phyloP scores from a whole-genome alignment of 2,329 filamentous ascomycete species.

The Cercospora canescens region DNA sequence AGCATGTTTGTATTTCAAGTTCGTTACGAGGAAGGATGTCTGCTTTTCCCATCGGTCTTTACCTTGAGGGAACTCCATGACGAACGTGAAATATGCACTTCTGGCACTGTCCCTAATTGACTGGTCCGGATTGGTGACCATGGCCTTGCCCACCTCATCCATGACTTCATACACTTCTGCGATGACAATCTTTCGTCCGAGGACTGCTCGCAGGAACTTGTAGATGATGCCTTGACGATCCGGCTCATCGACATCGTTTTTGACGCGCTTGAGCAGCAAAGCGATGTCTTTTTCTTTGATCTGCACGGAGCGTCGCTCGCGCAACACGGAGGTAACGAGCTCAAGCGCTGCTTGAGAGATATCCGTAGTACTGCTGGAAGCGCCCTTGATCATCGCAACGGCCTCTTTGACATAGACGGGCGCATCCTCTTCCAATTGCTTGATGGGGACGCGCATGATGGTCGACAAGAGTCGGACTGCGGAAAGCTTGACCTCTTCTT shows the following conservation, averaged over 20 bases:
- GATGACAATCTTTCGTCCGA: conserved; percentile 82
- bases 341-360: conserved; percentile 86
- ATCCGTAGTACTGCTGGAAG: conserved; percentile 77
- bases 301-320: conserved; percentile 73
- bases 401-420: conserved; percentile 84
- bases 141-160: conserved; percentile 84
- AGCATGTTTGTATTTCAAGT: conserved; percentile 85
- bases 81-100: conserved; percentile 89
- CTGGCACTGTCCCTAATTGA: conserved; percentile 84
- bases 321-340: conserved; percentile 78
- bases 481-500: conserved; percentile 91
- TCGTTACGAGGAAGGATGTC: conserved; percentile 82
- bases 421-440: conserved; percentile 66
- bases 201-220: conserved; percentile 84
- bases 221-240: conserved; percentile 91
- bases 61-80: conserved; percentile 91
- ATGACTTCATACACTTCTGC: conserved; percentile 87
- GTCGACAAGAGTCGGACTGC: conserved; percentile 82
- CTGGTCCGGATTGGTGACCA: conserved; percentile 94
- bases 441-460: conserved; percentile 80
- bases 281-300: conserved; percentile 82
- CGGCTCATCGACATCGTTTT: conserved; percentile 88
- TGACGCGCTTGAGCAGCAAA: conserved; percentile 76
- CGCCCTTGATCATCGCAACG: conserved; percentile 74
- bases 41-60: conserved; percentile 88